Base-by-base conservation (phyloP, 257 asterid genomes). In the Ligustrum vulgare region DNA sequence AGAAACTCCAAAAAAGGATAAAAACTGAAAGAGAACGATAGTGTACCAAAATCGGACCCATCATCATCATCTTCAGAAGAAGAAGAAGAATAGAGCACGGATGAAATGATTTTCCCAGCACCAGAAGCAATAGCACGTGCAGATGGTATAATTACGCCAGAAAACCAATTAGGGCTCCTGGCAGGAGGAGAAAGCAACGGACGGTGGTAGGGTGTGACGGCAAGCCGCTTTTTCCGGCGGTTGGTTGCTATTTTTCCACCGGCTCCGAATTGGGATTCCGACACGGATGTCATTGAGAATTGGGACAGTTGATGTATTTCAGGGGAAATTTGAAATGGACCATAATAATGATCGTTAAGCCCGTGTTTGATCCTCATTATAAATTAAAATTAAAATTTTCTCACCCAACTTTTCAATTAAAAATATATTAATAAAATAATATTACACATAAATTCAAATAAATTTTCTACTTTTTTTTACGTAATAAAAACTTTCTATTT, bases 21-120 rank as follows among this genome's bases (percentile, higher is more conserved):
- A 25, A 25, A 60, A 15, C 18, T 9, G 16, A 33, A n/a, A 16
- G 10, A 22, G 33, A 65, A 63, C 22, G 60, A 7, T 47, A 58
- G 41, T 28, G 74, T 56, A 84, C 96, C 95, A 66, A 82, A 77
- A 69, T 64, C 82, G 25, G 73, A 80, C 25, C 72, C 89, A 63
- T 80, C 85, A 39, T 41, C 49, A 41, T 41, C 49, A 6, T 77
- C 84, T 0, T 80, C 87, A 78, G 80, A 80, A 31, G 90, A 84
- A 13, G 97, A 88, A 9, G 87, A 73, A 22, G 91, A 84, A 56
- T 86, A 81, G 74, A 93, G 87, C 34, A 91, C 86, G 47, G 91
- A 75, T 7, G 90, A 79, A 22, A 91, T 16, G 47, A 94, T 74
- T 80, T 89, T 91, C 2, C 89, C 92, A 16, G 97, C 97, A 54